These are phyloP conservation scores for Penicillium sp. DNA, from an alignment of 2,329 filamentous ascomycete species.

Conservation along the genomic window DNA sequence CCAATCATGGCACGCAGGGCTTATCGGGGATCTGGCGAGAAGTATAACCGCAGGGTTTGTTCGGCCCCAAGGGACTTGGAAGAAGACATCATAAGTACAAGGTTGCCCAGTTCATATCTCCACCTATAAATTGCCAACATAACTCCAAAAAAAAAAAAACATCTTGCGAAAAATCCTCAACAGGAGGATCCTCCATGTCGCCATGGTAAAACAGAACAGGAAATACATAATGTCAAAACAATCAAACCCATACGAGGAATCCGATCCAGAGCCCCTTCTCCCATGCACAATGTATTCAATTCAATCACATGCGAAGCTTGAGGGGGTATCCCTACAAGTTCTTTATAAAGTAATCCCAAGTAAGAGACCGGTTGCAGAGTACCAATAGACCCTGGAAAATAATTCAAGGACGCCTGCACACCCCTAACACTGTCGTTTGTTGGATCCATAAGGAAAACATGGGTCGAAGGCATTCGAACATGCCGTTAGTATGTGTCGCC, in stretches of 20 bases:
- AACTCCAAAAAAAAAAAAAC: constrained; percentile 12
- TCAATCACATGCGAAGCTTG: not conserved
- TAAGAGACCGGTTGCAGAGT: constrained; percentile 1
- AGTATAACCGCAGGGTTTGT: constrained; percentile 4
- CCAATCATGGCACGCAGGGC: not conserved
- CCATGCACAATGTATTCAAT: not conserved
- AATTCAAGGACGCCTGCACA: constrained; percentile 9
- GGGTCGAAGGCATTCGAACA: not conserved
- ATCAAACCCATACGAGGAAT: not conserved
- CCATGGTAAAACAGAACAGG: not conserved
- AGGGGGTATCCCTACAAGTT: not conserved
- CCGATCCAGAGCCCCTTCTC: not conserved
- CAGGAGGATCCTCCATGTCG: not conserved
- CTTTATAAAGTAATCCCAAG: not conserved
- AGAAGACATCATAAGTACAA: constrained; percentile 14
- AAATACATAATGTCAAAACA: not conserved
- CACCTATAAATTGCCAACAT: constrained; percentile 5
- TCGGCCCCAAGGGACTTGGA: not conserved
- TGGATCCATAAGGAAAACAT: not conserved
- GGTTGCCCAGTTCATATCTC: constrained; percentile 9
- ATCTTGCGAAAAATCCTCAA: not conserved
- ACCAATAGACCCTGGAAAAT: constrained; percentile 1
- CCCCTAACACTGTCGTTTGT: constrained; percentile 4
- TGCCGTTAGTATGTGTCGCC: constrained; percentile 43
- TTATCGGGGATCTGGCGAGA: not conserved